Percentiles rank a stretch among this genome's conserved stretches.
Evolutionary conservation across 768 basidiomycete genomes (phyloP).

Genomic region (Boletellus sp.): DNA sequence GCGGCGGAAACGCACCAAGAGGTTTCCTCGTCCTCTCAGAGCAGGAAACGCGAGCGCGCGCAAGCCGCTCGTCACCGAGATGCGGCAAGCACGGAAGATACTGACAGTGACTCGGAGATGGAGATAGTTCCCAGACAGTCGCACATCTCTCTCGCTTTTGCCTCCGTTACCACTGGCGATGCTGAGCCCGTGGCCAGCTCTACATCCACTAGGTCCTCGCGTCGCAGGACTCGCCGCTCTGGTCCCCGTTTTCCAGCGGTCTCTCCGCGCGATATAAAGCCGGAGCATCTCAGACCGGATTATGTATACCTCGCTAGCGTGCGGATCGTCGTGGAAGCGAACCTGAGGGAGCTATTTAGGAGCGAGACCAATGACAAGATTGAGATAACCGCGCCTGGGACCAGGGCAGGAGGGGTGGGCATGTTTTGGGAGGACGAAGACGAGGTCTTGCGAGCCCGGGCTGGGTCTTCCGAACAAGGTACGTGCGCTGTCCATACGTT

Average conservation of each 20-base stretch:
- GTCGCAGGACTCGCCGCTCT: conserved; percentile 18
- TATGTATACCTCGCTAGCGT: conserved; percentile 51
- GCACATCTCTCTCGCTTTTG: conserved; percentile 10
- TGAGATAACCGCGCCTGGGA: neutral
- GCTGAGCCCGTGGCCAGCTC: neutral
- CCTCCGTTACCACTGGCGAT: neutral
- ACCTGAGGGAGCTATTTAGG: conserved; percentile 40
- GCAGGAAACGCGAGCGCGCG: neutral
- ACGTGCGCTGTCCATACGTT: neutral
- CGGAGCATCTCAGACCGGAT: conserved; percentile 41
- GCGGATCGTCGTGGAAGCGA: conserved; percentile 49
- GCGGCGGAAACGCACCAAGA: neutral
- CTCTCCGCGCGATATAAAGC: conserved; percentile 19
- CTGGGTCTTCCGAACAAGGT: conserved; percentile 2
- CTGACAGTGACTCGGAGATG: conserved; percentile 13
- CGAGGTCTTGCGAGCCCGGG: conserved; percentile 7
- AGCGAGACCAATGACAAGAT: neutral
- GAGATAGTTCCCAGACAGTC: conserved; percentile 7
- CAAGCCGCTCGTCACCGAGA: neutral
- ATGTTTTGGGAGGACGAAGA: conserved; percentile 31
- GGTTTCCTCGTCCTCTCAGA: neutral
- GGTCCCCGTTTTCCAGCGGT: conserved; percentile 13
- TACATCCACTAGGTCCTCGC: conserved; percentile 6
- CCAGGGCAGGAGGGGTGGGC: conserved; percentile 5
- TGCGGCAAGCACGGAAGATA: neutral